phyloP scores from a whole-genome alignment of 139 green algal species.

The Closterium sp. region DNA sequence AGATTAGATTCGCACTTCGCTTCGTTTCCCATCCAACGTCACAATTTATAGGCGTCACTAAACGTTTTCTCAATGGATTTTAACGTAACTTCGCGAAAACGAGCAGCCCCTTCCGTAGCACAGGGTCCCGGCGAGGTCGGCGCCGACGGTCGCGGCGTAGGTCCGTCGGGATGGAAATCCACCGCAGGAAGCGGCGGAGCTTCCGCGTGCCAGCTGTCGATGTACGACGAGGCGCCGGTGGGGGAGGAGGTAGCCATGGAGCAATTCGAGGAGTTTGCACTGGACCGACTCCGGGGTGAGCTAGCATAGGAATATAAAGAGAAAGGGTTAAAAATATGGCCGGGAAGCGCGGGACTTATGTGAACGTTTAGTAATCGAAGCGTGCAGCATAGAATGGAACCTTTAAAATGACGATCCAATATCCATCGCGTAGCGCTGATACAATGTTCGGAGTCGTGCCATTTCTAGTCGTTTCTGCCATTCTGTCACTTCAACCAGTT shows the following conservation, averaged over 20 bases:
- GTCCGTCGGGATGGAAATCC: background rate
- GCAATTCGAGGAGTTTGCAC: constrained; percentile 87
- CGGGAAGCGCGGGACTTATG: no score
- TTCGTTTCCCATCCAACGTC: no score
- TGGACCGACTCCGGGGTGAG: constrained; percentile 72
- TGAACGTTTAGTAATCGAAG: no score
- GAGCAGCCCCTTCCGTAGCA: background rate
- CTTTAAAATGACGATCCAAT: background rate
- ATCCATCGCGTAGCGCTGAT: no score
- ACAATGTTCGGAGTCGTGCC: no score
- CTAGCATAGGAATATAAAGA: no score
- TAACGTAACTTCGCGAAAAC: background rate
- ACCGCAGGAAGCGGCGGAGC: background rate
- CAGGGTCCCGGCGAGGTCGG: background rate
- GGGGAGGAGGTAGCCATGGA: constrained; percentile 75
- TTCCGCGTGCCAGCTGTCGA: constrained; percentile 28
- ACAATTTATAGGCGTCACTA: background rate
- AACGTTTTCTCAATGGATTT: background rate
- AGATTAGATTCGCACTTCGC: background rate
- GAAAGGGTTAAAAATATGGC: no score
- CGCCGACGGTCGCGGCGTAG: background rate
- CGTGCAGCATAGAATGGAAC: background rate
- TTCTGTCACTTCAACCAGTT: no score
- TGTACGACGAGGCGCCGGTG: constrained; percentile 80
- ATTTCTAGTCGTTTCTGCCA: no score